A percentile compares a stretch with the other conserved stretches of the same genome.
phyloP scores from a whole-genome alignment of 345 rosid genomes.

The Erucastrum elatum region DNA sequence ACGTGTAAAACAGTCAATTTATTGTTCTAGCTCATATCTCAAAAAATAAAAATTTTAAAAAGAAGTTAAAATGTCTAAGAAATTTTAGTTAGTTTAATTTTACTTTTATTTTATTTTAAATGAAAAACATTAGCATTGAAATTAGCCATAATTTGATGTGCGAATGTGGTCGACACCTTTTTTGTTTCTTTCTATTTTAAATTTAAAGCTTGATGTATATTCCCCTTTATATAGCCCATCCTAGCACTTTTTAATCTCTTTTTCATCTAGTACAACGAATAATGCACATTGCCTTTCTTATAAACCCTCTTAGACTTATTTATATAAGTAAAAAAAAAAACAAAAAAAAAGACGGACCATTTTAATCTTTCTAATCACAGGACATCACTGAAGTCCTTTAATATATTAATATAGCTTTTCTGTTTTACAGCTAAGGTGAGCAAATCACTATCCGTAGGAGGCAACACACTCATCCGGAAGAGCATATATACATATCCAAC shows the following conservation, averaged over 20 bases:
- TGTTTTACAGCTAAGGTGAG: slow-evolving; percentile 52
- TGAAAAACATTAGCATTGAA: neutral
- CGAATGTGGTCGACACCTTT: slow-evolving; percentile 35
- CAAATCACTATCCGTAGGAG: slow-evolving; percentile 17
- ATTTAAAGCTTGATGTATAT: slow-evolving; percentile 21
- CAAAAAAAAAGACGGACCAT: neutral
- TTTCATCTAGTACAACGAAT: slow-evolving; percentile 36
- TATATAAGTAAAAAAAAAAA: neutral
- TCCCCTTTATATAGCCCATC: slow-evolving; percentile 33
- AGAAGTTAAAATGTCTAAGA: neutral
- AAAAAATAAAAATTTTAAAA: neutral
- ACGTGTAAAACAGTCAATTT: neutral
- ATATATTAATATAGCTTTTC: neutral
- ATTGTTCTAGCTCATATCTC: neutral
- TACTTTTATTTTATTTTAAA: neutral
- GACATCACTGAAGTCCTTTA: slow-evolving; percentile 23
- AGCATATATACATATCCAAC: slow-evolving; percentile 23
- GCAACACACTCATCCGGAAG: slow-evolving; percentile 24
- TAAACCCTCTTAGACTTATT: slow-evolving; percentile 14
- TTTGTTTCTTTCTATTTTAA: slow-evolving; percentile 33
- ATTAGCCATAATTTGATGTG: neutral
- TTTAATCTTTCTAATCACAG: slow-evolving; percentile 16
- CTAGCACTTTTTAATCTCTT: slow-evolving; percentile 27
- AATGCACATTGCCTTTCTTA: slow-evolving; percentile 23
- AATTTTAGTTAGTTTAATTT: neutral